phyloP scores from a whole-genome alignment of 139 green algal species.

The Edaphochlamys debaryana region DNA sequence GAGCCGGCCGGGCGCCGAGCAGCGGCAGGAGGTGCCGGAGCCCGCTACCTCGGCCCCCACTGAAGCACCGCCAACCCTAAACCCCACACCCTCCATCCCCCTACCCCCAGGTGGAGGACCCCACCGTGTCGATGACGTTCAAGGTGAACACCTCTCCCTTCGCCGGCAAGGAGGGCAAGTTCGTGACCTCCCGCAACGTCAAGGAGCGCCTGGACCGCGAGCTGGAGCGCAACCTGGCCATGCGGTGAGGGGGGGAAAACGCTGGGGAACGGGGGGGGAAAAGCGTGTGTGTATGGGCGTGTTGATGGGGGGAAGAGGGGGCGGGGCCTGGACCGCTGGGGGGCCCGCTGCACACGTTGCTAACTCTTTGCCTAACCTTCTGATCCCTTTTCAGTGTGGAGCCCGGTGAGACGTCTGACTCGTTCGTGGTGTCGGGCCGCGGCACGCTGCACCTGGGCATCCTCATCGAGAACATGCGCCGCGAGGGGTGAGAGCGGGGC shows the following conservation, averaged over 20 bases:
- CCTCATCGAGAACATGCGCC: conserved; percentile 98
- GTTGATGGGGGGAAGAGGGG: too few relatives aligned
- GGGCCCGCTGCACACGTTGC: too few relatives aligned
- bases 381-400: conserved; percentile 88
- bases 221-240: conserved; percentile 97
- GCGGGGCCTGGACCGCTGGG: too few relatives aligned
- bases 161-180: conserved; percentile 95
- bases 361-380: too few relatives aligned
- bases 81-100: too few relatives aligned
- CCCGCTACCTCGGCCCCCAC: too few relatives aligned
- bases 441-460: conserved; percentile 92
- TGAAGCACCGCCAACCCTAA: too few relatives aligned
- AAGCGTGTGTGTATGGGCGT: too few relatives aligned
- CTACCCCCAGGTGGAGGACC: conserved; percentile 94
- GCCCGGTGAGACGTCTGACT: conserved; percentile 90
- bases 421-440: conserved; percentile 94
- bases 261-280: too few relatives aligned
- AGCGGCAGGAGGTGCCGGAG: too few relatives aligned
- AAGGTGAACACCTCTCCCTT: conserved; percentile 97
- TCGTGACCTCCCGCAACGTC: conserved; percentile 92
- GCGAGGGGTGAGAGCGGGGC: too few relatives aligned
- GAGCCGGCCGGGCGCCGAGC: too few relatives aligned
- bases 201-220: conserved; percentile 83
- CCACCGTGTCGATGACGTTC: conserved; percentile 98
- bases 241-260: conserved; percentile 64